Evolutionary conservation across 306 rosid genomes (phyloP).

Genomic region (Malus asiatica): DNA sequence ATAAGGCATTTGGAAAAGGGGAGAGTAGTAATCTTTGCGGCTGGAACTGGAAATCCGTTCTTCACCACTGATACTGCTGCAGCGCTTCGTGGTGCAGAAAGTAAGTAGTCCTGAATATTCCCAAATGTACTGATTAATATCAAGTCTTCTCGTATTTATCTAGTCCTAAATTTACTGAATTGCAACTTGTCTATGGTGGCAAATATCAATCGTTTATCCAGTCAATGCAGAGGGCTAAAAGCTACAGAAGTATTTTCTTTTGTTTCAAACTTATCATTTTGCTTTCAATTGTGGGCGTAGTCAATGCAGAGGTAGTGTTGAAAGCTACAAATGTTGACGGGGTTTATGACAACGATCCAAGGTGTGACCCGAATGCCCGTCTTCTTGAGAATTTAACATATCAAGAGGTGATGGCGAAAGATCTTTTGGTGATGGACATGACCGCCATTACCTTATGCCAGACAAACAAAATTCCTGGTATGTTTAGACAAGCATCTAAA

Average conservation of each 20-base stretch:
- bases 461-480: conserved; percentile 92
- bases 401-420: conserved; percentile 75
- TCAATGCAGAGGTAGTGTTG: conserved; percentile 92
- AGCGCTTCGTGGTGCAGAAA: conserved; percentile 95
- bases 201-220: conserved; percentile 23
- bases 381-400: conserved; percentile 71
- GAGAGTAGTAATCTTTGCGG: conserved; percentile 96
- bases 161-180: neutral
- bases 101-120: conserved; percentile 31
- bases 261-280: conserved; percentile 4
- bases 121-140: neutral
- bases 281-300: conserved; percentile 33
- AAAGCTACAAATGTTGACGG: conserved; percentile 98
- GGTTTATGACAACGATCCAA: conserved; percentile 73
- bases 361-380: conserved; percentile 65
- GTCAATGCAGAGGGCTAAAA: conserved; percentile 90
- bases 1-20: conserved; percentile 94
- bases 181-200: neutral
- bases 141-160: neutral
- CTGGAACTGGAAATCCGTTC: conserved; percentile 97
- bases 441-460: conserved; percentile 95
- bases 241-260: conserved; percentile 45
- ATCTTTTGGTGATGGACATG: conserved; percentile 94
- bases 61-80: conserved; percentile 97
- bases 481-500: conserved; percentile 16